A percentile compares a stretch with the other conserved stretches of the same genome.
Evolutionary conservation across 306 rosid genomes (phyloP).

Genomic region (Abrus pulchellus): DNA sequence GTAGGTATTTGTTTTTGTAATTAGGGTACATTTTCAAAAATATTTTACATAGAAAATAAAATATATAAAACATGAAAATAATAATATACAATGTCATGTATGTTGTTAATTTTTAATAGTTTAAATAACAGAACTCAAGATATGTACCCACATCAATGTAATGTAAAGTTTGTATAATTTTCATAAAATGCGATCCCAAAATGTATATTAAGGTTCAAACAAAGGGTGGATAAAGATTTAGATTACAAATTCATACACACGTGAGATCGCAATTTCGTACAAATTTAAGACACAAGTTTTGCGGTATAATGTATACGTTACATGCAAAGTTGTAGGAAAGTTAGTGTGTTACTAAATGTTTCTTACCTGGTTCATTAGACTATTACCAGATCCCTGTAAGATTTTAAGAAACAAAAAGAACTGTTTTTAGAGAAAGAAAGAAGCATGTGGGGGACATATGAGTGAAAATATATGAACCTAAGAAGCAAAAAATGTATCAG

Average conservation of each 20-base stretch:
- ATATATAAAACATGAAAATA: no score
- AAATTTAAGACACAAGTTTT: neutral
- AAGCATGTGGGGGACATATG: neutral
- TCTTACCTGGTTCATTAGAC: neutral
- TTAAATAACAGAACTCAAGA: no score
- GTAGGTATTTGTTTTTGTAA: no score
- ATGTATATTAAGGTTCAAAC: no score
- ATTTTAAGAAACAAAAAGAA: neutral
- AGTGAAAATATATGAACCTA: neutral
- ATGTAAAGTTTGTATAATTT: no score
- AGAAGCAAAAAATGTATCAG: neutral
- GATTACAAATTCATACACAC: neutral
- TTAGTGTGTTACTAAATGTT: neutral
- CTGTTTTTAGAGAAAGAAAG: neutral
- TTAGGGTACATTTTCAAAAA: no score
- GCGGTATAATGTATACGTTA: neutral
- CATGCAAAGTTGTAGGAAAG: neutral
- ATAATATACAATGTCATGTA: no score
- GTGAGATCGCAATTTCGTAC: neutral
- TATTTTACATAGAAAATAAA: no score
- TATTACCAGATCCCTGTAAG: neutral
- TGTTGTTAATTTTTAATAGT: no score
- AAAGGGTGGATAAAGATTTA: neutral
- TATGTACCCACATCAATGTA: no score
- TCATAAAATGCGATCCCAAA: no score